phyloP scores from a whole-genome alignment of 495 filamentous ascomycete genomes.

The Aspergillus saccharolyticus region DNA sequence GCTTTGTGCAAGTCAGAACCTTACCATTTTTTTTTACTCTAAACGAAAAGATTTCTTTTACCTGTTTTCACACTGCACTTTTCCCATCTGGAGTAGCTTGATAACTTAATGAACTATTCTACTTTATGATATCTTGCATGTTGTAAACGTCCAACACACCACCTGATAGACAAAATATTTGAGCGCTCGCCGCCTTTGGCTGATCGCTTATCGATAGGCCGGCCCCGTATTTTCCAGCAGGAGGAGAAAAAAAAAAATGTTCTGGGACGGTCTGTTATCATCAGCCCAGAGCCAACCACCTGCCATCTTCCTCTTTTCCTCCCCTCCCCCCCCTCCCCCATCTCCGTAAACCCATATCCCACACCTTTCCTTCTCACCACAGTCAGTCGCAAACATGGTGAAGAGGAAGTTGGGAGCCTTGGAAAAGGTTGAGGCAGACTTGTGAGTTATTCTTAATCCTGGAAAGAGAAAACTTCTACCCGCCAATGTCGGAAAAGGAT shows the following conservation, averaged over 20 bases:
- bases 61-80: neutral
- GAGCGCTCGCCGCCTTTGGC: neutral
- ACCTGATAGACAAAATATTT: too few relatives aligned
- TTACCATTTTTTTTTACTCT: constrained; percentile 11
- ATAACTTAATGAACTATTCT: too few relatives aligned
- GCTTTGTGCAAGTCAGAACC: constrained; percentile 29
- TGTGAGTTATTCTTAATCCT: constrained; percentile 43
- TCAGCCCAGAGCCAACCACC: constrained; percentile 10
- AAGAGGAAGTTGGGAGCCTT: constrained; percentile 86
- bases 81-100: too few relatives aligned
- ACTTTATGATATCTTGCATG: too few relatives aligned
- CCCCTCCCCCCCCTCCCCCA: constrained; percentile 14
- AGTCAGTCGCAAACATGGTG: constrained; percentile 49
- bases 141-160: too few relatives aligned
- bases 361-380: constrained; percentile 3
- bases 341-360: constrained; percentile 9
- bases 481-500: constrained; percentile 6
- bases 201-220: constrained; percentile 44
- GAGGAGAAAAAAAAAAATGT: constrained; percentile 38
- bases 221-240: neutral
- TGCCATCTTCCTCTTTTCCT: too few relatives aligned
- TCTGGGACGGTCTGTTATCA: constrained; percentile 22
- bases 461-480: constrained; percentile 19
- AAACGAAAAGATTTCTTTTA: neutral
- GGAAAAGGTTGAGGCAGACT: constrained; percentile 90